These are phyloP conservation scores for Globisporangium paddicum DNA, from an alignment of 352 stramenopile genomes.

Conservation along the genomic window DNA sequence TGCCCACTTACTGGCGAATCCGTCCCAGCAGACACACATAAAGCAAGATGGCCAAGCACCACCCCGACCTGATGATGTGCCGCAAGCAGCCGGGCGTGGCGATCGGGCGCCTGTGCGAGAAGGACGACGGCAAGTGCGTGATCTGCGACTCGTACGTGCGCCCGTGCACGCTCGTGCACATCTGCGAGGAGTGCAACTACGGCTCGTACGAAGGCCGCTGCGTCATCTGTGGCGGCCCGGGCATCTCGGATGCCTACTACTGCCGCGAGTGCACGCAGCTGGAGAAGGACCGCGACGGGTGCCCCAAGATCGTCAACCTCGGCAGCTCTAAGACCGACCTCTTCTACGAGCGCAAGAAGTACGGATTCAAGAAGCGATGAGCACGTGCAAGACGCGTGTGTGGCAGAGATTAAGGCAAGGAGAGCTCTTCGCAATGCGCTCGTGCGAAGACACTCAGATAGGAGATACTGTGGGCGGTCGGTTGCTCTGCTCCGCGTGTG, in stretches of 20 bases:
- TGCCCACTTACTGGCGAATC: not conserved
- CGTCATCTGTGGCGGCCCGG: slow-evolving; percentile 96
- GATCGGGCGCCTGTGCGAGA: slow-evolving; percentile 97
- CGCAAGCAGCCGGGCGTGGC: slow-evolving; percentile 98
- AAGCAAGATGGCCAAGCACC: slow-evolving; percentile 97
- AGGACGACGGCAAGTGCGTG: slow-evolving; percentile 99
- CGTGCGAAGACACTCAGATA: not conserved
- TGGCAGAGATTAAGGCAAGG: not conserved
- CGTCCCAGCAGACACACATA: not conserved
- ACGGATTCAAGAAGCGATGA: slow-evolving; percentile 90
- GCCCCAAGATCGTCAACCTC: slow-evolving; percentile 99
- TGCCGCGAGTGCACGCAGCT: slow-evolving; percentile 98
- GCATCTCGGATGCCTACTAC: slow-evolving; percentile 99
- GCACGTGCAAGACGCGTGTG: not conserved
- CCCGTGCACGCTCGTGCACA: slow-evolving; percentile 95
- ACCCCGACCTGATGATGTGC: slow-evolving; percentile 99
- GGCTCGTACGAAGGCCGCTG: slow-evolving; percentile 95
- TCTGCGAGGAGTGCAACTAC: slow-evolving; percentile 99
- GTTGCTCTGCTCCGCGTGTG: not conserved
- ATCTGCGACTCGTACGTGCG: slow-evolving; percentile 99
- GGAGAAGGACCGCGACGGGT: slow-evolving; percentile 96
- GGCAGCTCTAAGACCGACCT: slow-evolving; percentile 95
- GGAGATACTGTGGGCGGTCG: not conserved
- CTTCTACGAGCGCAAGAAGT: slow-evolving; percentile 99
- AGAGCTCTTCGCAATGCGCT: not conserved